phyloP scores from a whole-genome alignment of 73 alveolate genomes.

The Tetrahymena thermophila region DNA sequence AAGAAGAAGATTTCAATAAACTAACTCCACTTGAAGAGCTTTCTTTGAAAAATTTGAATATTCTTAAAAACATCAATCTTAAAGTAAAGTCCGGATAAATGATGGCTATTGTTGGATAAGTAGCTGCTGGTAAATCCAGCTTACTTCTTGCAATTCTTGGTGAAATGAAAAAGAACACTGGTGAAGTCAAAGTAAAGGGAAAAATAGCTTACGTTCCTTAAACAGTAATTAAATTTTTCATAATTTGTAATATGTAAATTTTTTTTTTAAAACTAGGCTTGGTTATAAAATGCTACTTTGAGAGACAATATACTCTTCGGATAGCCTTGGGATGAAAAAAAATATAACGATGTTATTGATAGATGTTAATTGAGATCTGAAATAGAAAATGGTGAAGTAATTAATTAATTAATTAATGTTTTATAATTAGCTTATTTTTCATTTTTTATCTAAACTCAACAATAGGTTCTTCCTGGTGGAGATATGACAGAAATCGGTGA shows the following conservation, averaged over 20 bases:
- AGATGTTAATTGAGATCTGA: slow-evolving; percentile 53
- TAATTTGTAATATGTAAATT: not conserved
- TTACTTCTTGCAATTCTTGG: slow-evolving; percentile 11
- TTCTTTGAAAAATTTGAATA: not conserved
- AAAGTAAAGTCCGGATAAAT: slow-evolving; percentile 64
- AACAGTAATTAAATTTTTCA: not conserved
- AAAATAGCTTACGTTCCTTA: slow-evolving; percentile 2
- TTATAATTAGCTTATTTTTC: too few species aligned
- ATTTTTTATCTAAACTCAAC: too few species aligned
- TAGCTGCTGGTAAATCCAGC: slow-evolving; percentile 90
- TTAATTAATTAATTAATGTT: not conserved
- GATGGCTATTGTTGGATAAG: slow-evolving; percentile 82
- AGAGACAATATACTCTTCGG: slow-evolving; percentile 85
- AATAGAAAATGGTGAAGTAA: slow-evolving; percentile 63
- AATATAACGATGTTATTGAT: slow-evolving; percentile 69
- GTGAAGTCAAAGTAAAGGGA: not conserved
- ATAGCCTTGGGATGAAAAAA: slow-evolving; percentile 55
- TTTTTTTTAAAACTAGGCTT: slow-evolving; percentile 77
- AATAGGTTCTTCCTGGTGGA: slow-evolving; percentile 6
- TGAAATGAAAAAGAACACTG: slow-evolving; percentile 4
- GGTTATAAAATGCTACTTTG: slow-evolving; percentile 81
- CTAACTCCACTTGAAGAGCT: not conserved
- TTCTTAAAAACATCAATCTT: slow-evolving; percentile 52
- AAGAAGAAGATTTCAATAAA: not conserved
- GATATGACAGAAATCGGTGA: slow-evolving; percentile 34